phyloP scores from a whole-genome alignment of 2,329 filamentous ascomycete species.

The Fusarium temperatum region DNA sequence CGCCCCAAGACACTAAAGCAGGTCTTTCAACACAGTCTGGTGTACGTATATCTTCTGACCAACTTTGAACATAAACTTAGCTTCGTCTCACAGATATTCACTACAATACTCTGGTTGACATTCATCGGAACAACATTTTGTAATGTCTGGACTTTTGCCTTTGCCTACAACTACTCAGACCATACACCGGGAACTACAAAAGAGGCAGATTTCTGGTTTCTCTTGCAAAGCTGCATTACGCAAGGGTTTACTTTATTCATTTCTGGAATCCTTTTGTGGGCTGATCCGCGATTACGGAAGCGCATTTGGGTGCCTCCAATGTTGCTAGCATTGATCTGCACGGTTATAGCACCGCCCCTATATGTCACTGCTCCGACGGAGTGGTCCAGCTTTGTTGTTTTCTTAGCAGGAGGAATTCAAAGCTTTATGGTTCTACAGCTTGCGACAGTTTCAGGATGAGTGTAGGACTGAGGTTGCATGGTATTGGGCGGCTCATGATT shows the following conservation, averaged over 20 bases:
- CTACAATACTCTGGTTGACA: neutral
- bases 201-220: neutral
- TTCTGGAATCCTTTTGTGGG: fast-evolving
- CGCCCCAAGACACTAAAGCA: neutral
- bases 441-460: neutral
- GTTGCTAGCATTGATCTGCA: neutral
- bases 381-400: neutral
- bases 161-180: neutral
- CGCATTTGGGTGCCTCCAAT: neutral
- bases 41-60: neutral
- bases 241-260: neutral
- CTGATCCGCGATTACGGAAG: neutral
- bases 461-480: fast-evolving
- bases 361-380: neutral
- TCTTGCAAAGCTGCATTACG: neutral
- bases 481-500: too few species aligned
- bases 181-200: neutral
- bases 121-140: neutral
- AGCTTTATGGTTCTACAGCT: neutral
- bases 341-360: neutral
- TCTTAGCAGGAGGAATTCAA: neutral
- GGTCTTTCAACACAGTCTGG: neutral
- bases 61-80: fast-evolving
- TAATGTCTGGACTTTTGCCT: neutral
- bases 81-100: fast-evolving